phyloP scores from a whole-genome alignment of 2,329 filamentous ascomycete genomes.

The Beauveria asiatica region DNA sequence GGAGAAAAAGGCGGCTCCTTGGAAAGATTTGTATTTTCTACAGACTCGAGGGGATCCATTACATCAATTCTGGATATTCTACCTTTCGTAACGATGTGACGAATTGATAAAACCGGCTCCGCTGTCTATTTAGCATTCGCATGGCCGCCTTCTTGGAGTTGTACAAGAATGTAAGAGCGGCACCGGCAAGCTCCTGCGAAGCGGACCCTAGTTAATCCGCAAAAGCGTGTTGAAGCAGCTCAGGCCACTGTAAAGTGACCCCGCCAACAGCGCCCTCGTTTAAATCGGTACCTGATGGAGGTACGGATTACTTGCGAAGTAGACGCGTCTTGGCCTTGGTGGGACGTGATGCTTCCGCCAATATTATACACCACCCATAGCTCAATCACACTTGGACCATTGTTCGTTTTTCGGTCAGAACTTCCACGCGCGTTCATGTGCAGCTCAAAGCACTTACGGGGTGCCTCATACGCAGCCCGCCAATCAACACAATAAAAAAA shows the following conservation, averaged over 20 bases:
- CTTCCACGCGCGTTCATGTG: not conserved
- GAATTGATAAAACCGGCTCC: too few species aligned
- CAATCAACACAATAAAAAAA: not conserved
- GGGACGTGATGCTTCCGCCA: conserved; percentile 4
- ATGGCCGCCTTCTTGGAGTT: not conserved
- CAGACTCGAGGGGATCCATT: too few species aligned
- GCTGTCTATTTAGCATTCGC: not conserved
- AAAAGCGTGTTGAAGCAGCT: not conserved
- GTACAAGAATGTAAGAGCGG: not conserved
- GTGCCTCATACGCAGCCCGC: conserved; percentile 3
- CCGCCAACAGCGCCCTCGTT: conserved; percentile 3
- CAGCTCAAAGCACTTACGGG: not conserved
- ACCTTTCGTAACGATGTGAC: too few species aligned
- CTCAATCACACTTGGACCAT: not conserved
- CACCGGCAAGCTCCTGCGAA: not conserved
- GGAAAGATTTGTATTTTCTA: too few species aligned
- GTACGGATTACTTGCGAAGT: not conserved
- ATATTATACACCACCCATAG: not conserved
- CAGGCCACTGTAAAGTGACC: not conserved
- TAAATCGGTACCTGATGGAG: not conserved
- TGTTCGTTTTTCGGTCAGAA: not conserved
- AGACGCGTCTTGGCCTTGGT: conserved; percentile 5
- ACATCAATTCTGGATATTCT: too few species aligned
- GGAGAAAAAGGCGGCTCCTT: not conserved
- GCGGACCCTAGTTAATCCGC: conserved; percentile 10